These are phyloP conservation scores for Citrus hindsii DNA, from an alignment of 345 rosid genomes.

Conservation along the genomic window DNA sequence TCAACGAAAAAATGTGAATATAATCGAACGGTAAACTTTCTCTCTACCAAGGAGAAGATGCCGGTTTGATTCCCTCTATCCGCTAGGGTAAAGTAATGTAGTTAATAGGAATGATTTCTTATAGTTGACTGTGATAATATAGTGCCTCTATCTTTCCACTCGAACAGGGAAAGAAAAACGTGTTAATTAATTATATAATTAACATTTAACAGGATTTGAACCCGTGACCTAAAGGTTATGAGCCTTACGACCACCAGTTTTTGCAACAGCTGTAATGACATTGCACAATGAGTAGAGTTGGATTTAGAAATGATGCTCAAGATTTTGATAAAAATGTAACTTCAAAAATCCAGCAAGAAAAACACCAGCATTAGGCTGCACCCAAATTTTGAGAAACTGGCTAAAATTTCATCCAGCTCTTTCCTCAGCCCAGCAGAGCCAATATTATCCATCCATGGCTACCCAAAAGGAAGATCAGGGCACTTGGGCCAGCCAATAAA, in stretches of 20 bases:
- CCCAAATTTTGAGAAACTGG: background rate
- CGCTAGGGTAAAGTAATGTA: too few relatives aligned
- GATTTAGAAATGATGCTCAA: background rate
- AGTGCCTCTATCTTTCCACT: too few relatives aligned
- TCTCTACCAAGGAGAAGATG: too few relatives aligned
- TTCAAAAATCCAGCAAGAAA: background rate
- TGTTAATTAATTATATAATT: too few relatives aligned
- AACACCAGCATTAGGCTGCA: background rate
- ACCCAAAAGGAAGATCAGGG: background rate
- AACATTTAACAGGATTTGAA: too few relatives aligned
- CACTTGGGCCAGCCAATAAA: background rate
- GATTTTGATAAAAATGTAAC: background rate
- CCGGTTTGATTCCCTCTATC: too few relatives aligned
- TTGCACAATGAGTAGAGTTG: background rate
- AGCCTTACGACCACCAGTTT: background rate
- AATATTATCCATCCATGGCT: background rate
- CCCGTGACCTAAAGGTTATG: too few relatives aligned
- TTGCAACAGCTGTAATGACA: background rate
- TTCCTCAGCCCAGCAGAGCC: background rate
- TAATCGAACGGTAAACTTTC: too few relatives aligned
- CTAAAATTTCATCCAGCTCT: background rate
- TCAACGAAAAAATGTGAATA: too few relatives aligned
- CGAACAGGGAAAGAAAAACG: too few relatives aligned
- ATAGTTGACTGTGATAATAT: too few relatives aligned
- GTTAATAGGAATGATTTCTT: too few relatives aligned